phyloP scores from a whole-genome alignment of 176 grass and related monocot species.

The Rhynchospora breviuscula region DNA sequence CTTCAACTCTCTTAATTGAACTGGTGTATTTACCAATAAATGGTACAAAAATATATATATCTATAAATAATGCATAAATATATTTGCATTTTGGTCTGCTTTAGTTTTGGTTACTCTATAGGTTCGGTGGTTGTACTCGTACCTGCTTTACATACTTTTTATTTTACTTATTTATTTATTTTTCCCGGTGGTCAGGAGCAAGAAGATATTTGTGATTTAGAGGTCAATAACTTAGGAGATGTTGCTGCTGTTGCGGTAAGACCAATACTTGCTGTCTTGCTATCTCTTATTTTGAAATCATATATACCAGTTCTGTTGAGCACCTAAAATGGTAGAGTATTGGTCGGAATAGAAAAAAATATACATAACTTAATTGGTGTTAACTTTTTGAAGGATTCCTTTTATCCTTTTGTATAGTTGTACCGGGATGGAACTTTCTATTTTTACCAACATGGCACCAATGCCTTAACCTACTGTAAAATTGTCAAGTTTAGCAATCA shows the following conservation, averaged over 20 bases:
- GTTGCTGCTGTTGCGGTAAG: slow-evolving; percentile 6
- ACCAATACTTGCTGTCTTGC: neutral
- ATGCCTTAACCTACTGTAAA: neutral
- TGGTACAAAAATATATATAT: neutral
- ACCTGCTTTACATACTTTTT: neutral
- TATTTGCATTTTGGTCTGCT: neutral
- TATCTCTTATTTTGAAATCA: neutral
- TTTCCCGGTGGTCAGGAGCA: neutral
- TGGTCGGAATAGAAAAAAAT: neutral
- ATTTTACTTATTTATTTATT: neutral
- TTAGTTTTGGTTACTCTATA: neutral
- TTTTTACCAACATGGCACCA: neutral
- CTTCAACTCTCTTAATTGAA: neutral
- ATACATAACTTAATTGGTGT: no score
- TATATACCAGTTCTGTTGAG: neutral
- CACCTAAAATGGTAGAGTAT: neutral
- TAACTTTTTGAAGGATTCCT: neutral
- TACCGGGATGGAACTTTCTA: neutral
- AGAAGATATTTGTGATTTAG: neutral
- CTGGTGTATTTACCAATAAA: neutral
- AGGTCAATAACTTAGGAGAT: neutral
- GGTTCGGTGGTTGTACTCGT: neutral
- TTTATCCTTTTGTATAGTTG: neutral
- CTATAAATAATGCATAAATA: neutral
- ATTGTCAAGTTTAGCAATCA: neutral